A percentile compares a stretch with the other conserved stretches of the same genome.
Conservation (phyloP, 169 alveolate species). For the Ichthyophthirius multifiliis region DNA sequence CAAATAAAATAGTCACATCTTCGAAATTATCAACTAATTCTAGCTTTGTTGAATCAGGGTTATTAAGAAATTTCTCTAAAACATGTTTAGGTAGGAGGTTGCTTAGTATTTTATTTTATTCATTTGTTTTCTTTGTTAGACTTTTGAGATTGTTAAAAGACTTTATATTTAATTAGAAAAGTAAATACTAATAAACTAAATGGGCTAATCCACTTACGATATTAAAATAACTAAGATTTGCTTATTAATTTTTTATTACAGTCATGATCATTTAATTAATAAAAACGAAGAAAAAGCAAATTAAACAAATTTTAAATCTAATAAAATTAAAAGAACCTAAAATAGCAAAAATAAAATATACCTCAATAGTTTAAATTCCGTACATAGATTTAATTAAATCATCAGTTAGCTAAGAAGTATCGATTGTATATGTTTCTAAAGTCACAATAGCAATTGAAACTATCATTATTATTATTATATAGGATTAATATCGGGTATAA, state of each 20-base stretch:
- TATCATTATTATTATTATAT: not conserved
- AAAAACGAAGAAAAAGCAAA: not conserved
- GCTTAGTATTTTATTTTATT: not conserved
- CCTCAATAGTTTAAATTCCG: not conserved
- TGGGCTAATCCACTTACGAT: not conserved
- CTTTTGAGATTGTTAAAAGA: not conserved
- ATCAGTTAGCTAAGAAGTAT: not conserved
- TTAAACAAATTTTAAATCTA: not conserved
- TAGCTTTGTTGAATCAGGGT: conserved; percentile 22
- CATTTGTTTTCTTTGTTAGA: not conserved
- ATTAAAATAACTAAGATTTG: not conserved
- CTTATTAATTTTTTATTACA: not conserved
- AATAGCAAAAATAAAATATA: not conserved
- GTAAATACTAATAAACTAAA: not conserved
- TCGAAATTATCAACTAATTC: conserved; percentile 55
- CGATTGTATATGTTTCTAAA: not conserved
- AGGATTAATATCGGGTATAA: too few relatives aligned
- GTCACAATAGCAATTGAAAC: not conserved
- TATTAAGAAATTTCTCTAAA: conserved; percentile 19
- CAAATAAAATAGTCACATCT: conserved; percentile 74
- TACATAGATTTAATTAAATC: not conserved
- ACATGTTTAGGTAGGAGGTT: conserved; percentile 33
- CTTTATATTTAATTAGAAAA: not conserved
- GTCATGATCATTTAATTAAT: not conserved
- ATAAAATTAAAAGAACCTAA: not conserved